Base-by-base conservation (phyloP, 768 basidiomycete genomes). In the Lyophyllum semitale region DNA sequence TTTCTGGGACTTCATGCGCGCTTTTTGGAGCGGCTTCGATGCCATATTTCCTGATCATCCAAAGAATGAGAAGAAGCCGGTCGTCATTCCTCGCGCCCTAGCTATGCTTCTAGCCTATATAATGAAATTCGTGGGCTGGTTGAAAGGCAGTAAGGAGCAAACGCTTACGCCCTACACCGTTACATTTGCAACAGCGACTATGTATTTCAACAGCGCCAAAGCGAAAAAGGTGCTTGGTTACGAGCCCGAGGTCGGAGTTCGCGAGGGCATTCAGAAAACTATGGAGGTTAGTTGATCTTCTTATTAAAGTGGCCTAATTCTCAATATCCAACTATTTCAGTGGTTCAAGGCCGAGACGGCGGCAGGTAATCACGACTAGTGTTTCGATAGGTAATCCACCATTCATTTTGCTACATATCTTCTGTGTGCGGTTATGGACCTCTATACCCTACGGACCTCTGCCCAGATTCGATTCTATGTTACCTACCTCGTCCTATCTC, bases 1-100 rank as follows among this genome's bases (percentile, higher is more conserved):
- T 22, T 47, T 47, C 46, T 32, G 26, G 46, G 46, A 47, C n/a
- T 33, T 30, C 22, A 47, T 47, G 46, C 46, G 27, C 20, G 46
- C 29, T 18, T 11, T 47, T 47, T 47, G 46, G 46, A 22, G 8
- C 17, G 30, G n/a, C 5, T 32, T 47, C 23, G 29, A 47, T 29
- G 46, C n/a, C 17, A 29, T 33, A 29, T 47, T 47, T 33, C 46
- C 27, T 32, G 27, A 47, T 47, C 27, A 30, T 47, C 27, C 46
- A 22, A 47, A 47, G 33, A 37, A 7, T 37, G 17, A 29, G 27
- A 47, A 47, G 25, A 18, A n/a, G 15, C 29, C 27, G 22, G 20
- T 47, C 20, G 46, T 47, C n/a, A 47, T 47, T 18, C 46, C 46
- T 33, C 46, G 46, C 18, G 33, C n/a, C 22, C 5, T 47, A 29